Evolutionary conservation across 495 filamentous ascomycete genomes (phyloP).

Genomic region (Emericellopsis terricola): DNA sequence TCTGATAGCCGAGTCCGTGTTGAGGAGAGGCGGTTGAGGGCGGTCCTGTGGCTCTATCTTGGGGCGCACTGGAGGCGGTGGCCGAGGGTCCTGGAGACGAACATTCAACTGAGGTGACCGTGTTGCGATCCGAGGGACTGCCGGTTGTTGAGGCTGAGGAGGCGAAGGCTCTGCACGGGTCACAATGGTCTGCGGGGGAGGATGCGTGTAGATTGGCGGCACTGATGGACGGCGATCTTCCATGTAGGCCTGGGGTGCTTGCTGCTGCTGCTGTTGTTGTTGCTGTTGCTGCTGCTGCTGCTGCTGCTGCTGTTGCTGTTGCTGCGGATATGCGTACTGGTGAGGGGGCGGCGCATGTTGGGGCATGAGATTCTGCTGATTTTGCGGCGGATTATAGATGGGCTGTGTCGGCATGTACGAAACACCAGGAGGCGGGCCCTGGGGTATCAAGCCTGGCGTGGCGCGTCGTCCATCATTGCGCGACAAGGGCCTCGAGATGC

Average conservation of each 20-base stretch:
- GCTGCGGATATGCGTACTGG: constrained; percentile 24
- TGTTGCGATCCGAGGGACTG: constrained; percentile 17
- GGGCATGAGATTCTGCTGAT: constrained; percentile 27
- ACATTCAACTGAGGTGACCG: constrained; percentile 13
- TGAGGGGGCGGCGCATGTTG: constrained; percentile 35
- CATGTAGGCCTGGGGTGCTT: constrained; percentile 10
- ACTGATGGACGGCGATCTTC: constrained; percentile 15
- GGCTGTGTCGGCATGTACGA: constrained; percentile 70
- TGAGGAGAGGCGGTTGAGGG: constrained; percentile 19
- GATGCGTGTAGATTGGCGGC: constrained; percentile 14
- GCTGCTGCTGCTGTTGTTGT: constrained; percentile 7
- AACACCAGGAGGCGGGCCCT: constrained; percentile 47
- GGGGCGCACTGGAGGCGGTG: constrained; percentile 24
- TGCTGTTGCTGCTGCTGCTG: constrained; percentile 16
- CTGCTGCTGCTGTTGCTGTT: constrained; percentile 16
- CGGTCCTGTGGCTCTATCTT: constrained; percentile 23
- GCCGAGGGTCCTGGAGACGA: constrained; percentile 13
- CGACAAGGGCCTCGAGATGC: constrained; percentile 65
- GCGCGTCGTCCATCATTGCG: constrained; percentile 55
- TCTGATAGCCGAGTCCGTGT: constrained; percentile 35
- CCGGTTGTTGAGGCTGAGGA: constrained; percentile 15
- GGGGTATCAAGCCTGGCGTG: constrained; percentile 57
- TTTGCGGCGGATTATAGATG: constrained; percentile 59
- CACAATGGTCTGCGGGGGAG: constrained; percentile 4
- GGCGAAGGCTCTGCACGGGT: constrained; percentile 19